Evolutionary conservation across 306 rosid species (phyloP).

Genomic region (Malus fusca): DNA sequence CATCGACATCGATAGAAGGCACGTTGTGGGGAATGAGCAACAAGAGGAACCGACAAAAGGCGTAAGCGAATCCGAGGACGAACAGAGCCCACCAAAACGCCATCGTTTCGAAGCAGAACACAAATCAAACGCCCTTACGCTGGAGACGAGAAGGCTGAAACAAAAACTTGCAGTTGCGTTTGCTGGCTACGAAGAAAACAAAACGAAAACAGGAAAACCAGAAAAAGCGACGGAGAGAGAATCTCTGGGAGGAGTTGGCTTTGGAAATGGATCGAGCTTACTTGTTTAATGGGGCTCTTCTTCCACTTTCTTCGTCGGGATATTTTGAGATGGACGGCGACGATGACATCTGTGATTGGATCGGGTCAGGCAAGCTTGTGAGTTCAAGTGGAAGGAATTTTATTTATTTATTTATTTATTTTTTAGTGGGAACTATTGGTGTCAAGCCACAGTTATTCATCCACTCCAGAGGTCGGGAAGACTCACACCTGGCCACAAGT

Average conservation of each 20-base stretch:
- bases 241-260: background rate
- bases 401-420: no score
- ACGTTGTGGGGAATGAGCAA: constrained; percentile 88
- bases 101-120: constrained; percentile 25
- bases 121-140: background rate
- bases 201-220: background rate
- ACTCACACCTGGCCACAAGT: no score
- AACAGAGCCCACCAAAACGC: constrained; percentile 85
- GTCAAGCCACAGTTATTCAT: no score
- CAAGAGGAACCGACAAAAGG: constrained; percentile 68
- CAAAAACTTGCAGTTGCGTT: background rate
- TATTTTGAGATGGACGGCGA: background rate
- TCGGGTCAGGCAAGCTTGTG: background rate
- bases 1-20: constrained; percentile 82
- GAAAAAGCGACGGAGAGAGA: background rate
- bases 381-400: background rate
- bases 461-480: rapidly evolving
- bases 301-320: background rate
- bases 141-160: background rate
- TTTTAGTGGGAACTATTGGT: rapidly evolving
- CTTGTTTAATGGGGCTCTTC: background rate
- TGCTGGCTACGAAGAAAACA: background rate
- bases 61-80: constrained; percentile 73
- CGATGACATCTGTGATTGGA: background rate
- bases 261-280: background rate